Evolutionary conservation across 2,329 filamentous ascomycete genomes (phyloP), one percentile per base, ranked within the genome.

Genomic region (Fusarium tjaetaba): DNA sequence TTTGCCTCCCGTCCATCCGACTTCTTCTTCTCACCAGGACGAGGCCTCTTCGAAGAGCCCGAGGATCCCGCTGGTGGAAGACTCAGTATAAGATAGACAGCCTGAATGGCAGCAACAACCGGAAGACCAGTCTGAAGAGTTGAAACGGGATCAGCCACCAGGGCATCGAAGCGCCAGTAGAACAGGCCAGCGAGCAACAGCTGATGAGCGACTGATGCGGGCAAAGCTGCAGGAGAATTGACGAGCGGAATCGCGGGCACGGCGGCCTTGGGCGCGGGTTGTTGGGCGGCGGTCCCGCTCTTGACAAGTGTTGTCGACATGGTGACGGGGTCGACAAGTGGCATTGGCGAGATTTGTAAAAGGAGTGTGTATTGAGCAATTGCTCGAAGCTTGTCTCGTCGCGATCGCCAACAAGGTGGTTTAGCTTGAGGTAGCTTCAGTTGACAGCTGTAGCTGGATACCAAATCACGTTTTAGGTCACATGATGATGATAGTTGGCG

Each of bases 121-220:
- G 91, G 87, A 6, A 96, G 83, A 5, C 91, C 85, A 36, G 80
- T 86, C 20, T 88, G 81, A 42, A 97, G 87, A 11, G 91, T 88
- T 22, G 87, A 82, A 5, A 92, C 88, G 1, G 95, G 94, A 73
- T 95, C 89, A 22, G 86, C 85, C 34, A 97, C 92, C 32, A 97
- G 86, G 24, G 87, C 83, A 41, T 84, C 80, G 82, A 97, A 96
- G 43, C 88, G 88, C 71, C 89, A 79, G 51, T 88, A 86, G 79
- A 92, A 91, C 41, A 92, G 82, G 15, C 87, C 87, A 36, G 94
- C 86, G 36, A 97, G 86, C 16, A 94, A 82, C 32, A 88, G 82
- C 1, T 93, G 92, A 75, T 97, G 93, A 26, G 90, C 81, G 77
- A 94, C 87, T 18, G 91, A 89, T 78, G 92, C 88, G 28, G 88